Evolutionary conservation across 75 land plant genomes (phyloP), one percentile per base, ranked within the genome.

Genomic region (Gnetum montanum): DNA sequence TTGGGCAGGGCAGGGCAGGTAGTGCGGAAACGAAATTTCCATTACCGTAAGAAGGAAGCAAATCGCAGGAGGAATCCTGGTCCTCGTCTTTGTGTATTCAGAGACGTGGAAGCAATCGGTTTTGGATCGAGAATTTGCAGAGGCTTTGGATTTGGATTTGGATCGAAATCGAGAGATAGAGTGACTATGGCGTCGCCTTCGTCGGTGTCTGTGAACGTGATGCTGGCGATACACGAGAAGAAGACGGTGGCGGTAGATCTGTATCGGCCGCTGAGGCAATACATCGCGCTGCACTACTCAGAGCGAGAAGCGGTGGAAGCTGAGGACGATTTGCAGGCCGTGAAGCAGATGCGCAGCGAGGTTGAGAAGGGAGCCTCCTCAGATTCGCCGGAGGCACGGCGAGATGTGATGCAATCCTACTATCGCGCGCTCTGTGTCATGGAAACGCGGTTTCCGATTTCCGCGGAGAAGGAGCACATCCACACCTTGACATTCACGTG

Each of bases 191-290:
- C 78, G 6, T 52, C 72, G 8, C 37, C 73, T 8, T 24, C 61
- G 36, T 24, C 61, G 36, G 58, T 54, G 30, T 29, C 62, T 10
- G 65, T 78, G n/a, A 77, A 70, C 61, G 74, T 79, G 64, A 90
- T 94, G 96, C 75, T 94, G 8, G 94, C 88, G n/a, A 75, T 94
- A 47, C 74, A 68, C 61, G 98, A 88, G 82, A 94, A 94, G 85
- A 79, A 80, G 62, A 77, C 98, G 6, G 53, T 78, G 1, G 7
- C 78, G 2, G 71, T 85, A 54, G 98, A 94, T 29, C 70, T 94
- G 48, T 70, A 85, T 69, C 74, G 80, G 47, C 88, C 96, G 0
- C 64, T 86, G 55, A 79, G 86, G 31, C 66, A 73, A 57, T 86
- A 58, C 70, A 75, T 83, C 36, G 72, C 68, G 59, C 44, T 61